phyloP scores from a whole-genome alignment of 306 rosid genomes.

The Rubus parviflorus region DNA sequence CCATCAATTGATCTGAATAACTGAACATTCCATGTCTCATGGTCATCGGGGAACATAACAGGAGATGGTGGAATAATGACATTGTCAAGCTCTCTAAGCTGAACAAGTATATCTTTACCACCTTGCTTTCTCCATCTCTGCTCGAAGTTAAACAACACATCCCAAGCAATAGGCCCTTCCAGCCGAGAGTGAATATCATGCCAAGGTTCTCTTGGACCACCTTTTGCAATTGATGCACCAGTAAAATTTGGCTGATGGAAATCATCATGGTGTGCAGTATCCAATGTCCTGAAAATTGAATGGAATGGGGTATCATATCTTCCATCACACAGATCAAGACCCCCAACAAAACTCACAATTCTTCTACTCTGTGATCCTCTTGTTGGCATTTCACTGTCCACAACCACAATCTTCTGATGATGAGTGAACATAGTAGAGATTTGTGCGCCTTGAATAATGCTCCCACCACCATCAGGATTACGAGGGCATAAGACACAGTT shows the following conservation, averaged over 20 bases:
- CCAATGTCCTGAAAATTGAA: conserved; percentile 50
- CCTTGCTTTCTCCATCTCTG: conserved; percentile 63
- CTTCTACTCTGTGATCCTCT: conserved; percentile 37
- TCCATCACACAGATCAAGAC: conserved; percentile 51
- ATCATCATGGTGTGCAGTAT: conserved; percentile 50
- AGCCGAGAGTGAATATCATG: conserved; percentile 52
- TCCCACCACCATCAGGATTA: conserved; percentile 49
- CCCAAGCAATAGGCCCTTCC: conserved; percentile 59
- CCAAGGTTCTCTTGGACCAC: conserved; percentile 61
- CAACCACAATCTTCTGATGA: conserved; percentile 54
- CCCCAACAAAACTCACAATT: conserved; percentile 55
- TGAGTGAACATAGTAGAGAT: conserved; percentile 54
- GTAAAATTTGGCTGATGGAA: conserved; percentile 52
- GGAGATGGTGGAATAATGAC: conserved; percentile 50
- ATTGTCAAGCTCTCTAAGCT: conserved; percentile 41
- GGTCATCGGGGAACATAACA: conserved; percentile 44
- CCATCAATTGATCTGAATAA: conserved; percentile 52
- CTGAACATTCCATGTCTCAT: conserved; percentile 51
- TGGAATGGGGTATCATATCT: conserved; percentile 51
- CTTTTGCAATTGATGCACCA: conserved; percentile 40
- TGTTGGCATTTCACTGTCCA: conserved; percentile 37
- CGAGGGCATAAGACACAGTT: conserved; percentile 51
- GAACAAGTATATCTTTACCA: conserved; percentile 45
- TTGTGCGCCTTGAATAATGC: conserved; percentile 39
- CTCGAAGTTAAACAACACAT: conserved; percentile 47